These are phyloP conservation scores for Aspergillus transmontanensis DNA, from an alignment of 2,329 filamentous ascomycete species.

Conservation along the genomic window DNA sequence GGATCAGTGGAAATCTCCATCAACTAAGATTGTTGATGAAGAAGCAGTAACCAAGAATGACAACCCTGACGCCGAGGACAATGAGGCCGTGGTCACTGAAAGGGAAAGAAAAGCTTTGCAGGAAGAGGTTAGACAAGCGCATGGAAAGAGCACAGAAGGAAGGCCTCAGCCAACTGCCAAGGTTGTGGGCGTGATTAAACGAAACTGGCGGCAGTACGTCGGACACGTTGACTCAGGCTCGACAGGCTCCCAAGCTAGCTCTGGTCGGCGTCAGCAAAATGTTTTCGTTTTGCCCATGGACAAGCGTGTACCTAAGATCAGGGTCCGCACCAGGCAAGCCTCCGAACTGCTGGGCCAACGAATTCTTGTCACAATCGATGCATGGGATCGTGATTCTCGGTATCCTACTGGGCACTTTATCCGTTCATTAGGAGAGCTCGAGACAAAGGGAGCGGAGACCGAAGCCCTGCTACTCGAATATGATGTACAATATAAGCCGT, in stretches of 20 bases:
- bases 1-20: slow-evolving; percentile 96
- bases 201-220: slow-evolving; percentile 98
- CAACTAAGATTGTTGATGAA: slow-evolving; percentile 93
- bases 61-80: slow-evolving; percentile 79
- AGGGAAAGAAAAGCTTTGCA: slow-evolving; percentile 84
- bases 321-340: slow-evolving; percentile 87
- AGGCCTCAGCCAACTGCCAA: slow-evolving; percentile 86
- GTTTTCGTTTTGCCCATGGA: slow-evolving; percentile 98
- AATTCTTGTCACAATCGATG: slow-evolving; percentile 88
- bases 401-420: slow-evolving; percentile 95
- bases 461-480: slow-evolving; percentile 92
- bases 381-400: slow-evolving; percentile 90
- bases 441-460: slow-evolving; percentile 96
- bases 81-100: slow-evolving; percentile 79
- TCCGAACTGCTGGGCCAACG: slow-evolving; percentile 87
- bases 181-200: slow-evolving; percentile 88
- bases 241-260: slow-evolving; percentile 70
- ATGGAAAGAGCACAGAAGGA: slow-evolving; percentile 74
- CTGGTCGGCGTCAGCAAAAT: slow-evolving; percentile 83
- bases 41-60: slow-evolving; percentile 90
- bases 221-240: slow-evolving; percentile 91
- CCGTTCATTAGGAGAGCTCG: slow-evolving; percentile 85
- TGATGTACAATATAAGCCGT: slow-evolving; percentile 96
- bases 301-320: slow-evolving; percentile 94
- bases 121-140: slow-evolving; percentile 85